Evolutionary conservation across 208 protist genomes (phyloP).

Genomic region (Leishmania amazonensis): DNA sequence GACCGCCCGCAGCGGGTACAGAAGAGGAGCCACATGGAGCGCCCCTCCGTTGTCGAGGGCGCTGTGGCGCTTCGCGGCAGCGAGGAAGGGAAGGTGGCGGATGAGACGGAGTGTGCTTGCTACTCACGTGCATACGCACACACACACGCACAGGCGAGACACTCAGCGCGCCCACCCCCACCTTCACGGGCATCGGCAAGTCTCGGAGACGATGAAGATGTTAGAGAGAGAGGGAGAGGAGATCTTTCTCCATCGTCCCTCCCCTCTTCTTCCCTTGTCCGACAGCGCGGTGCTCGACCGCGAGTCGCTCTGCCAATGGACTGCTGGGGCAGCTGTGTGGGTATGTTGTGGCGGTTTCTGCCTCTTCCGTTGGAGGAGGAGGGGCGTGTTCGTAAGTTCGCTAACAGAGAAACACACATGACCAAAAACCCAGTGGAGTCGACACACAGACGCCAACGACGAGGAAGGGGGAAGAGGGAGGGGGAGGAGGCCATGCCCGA

Average conservation of each 20-base stretch:
- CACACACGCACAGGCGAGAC: background rate
- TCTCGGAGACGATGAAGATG: background rate
- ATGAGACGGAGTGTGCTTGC: background rate
- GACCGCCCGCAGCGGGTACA: background rate
- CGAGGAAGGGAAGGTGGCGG: background rate
- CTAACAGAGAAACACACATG: constrained; percentile 7
- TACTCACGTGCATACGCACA: background rate
- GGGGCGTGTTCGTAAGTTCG: background rate
- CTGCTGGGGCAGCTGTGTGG: no score
- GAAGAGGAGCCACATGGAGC: background rate
- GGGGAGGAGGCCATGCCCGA: no score
- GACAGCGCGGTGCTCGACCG: background rate
- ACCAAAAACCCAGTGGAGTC: no score
- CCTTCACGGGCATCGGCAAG: background rate
- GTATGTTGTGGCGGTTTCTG: no score
- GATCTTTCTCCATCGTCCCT: background rate
- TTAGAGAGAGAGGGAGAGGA: background rate
- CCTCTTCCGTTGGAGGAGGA: no score
- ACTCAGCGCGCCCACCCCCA: no score
- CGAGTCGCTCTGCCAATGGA: background rate
- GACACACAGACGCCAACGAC: background rate
- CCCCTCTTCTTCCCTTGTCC: background rate
- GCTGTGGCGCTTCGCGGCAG: background rate
- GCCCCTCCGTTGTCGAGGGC: background rate
- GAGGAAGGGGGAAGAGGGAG: background rate